These are phyloP conservation scores for Pichia sp. DNA, from an alignment of 1,139 yeast species.

Conservation along the genomic window DNA sequence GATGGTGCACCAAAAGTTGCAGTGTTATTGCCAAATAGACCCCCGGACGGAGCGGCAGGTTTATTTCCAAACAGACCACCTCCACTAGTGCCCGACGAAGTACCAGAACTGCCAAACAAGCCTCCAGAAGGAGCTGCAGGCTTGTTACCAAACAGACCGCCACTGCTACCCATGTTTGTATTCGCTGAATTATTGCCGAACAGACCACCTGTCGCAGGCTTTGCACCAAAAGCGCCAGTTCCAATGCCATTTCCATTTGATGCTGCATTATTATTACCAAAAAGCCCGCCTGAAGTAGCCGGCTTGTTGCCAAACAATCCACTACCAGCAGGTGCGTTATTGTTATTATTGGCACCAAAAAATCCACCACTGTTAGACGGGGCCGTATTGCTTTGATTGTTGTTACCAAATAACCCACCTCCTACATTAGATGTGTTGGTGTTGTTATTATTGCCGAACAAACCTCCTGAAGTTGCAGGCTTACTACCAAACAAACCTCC, in stretches of 20 bases:
- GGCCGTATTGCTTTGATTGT: conserved; percentile 25
- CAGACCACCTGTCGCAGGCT: conserved; percentile 12
- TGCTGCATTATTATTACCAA: conserved; percentile 23
- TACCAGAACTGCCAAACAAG: conserved; percentile 23
- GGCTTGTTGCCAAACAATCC: conserved; percentile 31
- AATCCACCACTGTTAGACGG: conserved; percentile 12
- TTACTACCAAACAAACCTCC: conserved; percentile 33
- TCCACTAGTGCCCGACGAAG: conserved; percentile 5
- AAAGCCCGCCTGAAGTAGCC: conserved; percentile 16
- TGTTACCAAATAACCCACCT: conserved; percentile 8
- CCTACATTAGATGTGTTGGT: conserved; percentile 23
- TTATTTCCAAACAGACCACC: conserved; percentile 20
- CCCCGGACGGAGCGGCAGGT: conserved; percentile 18
- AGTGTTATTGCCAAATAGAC: conserved; percentile 31
- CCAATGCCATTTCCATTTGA: conserved; percentile 7
- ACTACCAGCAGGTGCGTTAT: conserved; percentile 24
- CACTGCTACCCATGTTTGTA: conserved; percentile 14
- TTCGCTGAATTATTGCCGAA: conserved; percentile 17
- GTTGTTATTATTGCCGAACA: conserved; percentile 24
- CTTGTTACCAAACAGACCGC: conserved; percentile 23
- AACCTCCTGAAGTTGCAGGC: conserved; percentile 14
- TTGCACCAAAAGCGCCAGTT: conserved; percentile 32
- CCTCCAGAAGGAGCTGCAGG: conserved; percentile 11
- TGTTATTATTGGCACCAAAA: conserved; percentile 19
- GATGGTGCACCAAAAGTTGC: conserved; percentile 22